Conservation (phyloP, 257 asterid species). For the Fraxinus cuspidata region DNA sequence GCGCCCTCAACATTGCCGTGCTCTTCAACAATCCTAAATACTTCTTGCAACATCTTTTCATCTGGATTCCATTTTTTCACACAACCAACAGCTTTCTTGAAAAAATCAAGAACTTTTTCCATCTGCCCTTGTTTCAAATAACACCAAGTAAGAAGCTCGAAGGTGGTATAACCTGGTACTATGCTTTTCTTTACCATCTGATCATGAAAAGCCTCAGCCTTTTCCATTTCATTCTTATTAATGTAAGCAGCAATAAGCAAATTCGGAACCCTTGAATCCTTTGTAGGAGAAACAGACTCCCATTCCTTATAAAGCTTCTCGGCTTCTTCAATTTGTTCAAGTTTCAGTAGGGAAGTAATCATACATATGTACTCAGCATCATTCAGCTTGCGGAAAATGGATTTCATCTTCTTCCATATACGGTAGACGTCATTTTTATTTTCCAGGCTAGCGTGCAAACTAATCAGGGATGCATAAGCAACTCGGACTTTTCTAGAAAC, state of each 20-base stretch:
- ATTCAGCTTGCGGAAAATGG: slow-evolving; percentile 58
- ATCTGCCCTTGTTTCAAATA: slow-evolving; percentile 58
- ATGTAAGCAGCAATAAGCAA: slow-evolving; percentile 80
- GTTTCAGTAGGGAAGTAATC: slow-evolving; percentile 72
- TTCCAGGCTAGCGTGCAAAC: slow-evolving; percentile 65
- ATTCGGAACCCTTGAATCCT: slow-evolving; percentile 78
- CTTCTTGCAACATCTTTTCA: slow-evolving; percentile 48
- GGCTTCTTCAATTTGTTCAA: slow-evolving; percentile 62
- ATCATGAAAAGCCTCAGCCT: slow-evolving; percentile 58
- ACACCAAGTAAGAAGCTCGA: slow-evolving; percentile 89
- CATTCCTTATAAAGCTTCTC: slow-evolving; percentile 74
- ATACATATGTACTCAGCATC: slow-evolving; percentile 78
- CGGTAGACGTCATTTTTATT: slow-evolving; percentile 56
- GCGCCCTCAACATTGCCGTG: slow-evolving; percentile 67
- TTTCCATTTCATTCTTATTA: slow-evolving; percentile 57
- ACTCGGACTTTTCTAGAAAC: slow-evolving; percentile 57
- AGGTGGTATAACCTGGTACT: slow-evolving; percentile 71
- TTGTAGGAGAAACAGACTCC: slow-evolving; percentile 77
- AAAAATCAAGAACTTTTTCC: slow-evolving; percentile 56
- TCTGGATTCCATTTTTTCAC: slow-evolving; percentile 83
- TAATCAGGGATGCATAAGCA: slow-evolving; percentile 75
- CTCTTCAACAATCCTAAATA: slow-evolving; percentile 62
- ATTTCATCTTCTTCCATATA: slow-evolving; percentile 81
- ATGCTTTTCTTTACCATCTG: slow-evolving; percentile 58
- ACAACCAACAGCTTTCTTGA: slow-evolving; percentile 56